phyloP scores from a whole-genome alignment of 495 filamentous ascomycete species.

The Aspergillus haitiensis region DNA sequence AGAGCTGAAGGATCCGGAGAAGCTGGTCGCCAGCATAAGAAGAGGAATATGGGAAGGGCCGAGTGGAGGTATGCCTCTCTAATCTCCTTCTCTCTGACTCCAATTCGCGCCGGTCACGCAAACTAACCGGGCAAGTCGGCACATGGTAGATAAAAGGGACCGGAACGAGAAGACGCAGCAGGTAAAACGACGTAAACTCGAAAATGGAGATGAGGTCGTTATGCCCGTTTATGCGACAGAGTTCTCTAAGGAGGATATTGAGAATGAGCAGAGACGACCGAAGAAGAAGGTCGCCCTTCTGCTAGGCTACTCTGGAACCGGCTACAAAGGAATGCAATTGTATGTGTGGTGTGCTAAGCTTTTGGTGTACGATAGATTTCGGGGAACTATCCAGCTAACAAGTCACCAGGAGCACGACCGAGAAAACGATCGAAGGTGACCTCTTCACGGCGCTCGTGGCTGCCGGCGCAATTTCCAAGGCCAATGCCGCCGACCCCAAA shows the following conservation, averaged over 20 bases:
- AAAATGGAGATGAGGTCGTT: slow-evolving; percentile 43
- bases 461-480: slow-evolving; percentile 91
- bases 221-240: slow-evolving; percentile 53
- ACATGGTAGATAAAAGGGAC: slow-evolving; percentile 62
- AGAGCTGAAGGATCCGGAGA: slow-evolving; percentile 38
- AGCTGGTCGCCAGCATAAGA: slow-evolving; percentile 54
- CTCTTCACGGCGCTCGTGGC: slow-evolving; percentile 86
- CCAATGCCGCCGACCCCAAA: slow-evolving; percentile 93
- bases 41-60: slow-evolving; percentile 63
- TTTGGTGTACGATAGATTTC: neutral
- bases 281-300: slow-evolving; percentile 95
- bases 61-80: slow-evolving; percentile 59
- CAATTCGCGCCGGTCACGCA: slow-evolving; percentile 16
- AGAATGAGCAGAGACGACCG: slow-evolving; percentile 76
- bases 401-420: slow-evolving; percentile 53
- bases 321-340: slow-evolving; percentile 96
- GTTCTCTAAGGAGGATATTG: slow-evolving; percentile 77
- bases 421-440: slow-evolving; percentile 97
- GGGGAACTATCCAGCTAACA: slow-evolving; percentile 23
- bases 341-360: slow-evolving; percentile 28
- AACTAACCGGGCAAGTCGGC: slow-evolving; percentile 65
- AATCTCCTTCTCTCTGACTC: neutral
- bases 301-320: slow-evolving; percentile 94
- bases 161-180: slow-evolving; percentile 57
- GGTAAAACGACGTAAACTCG: slow-evolving; percentile 59